Base-by-base conservation (phyloP, 768 basidiomycete genomes). In the Psilocybe tampanensis region DNA sequence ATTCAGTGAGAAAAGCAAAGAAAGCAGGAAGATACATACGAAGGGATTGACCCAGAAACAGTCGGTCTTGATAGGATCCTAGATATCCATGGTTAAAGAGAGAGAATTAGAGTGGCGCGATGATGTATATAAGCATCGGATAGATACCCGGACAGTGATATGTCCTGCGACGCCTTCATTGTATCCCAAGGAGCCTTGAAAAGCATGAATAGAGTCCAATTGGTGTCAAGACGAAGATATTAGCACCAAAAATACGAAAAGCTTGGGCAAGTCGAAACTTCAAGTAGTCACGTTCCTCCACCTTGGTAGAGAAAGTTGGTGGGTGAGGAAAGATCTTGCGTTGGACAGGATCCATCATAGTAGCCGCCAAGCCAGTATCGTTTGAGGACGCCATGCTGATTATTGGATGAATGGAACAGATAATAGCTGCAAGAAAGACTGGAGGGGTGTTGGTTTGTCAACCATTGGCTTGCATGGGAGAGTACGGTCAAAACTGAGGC, bases 31-130 rank as follows among this genome's bases (percentile, higher is more conserved):
- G 50, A 43, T 7, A 32, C 67, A 56, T 56, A 75, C 79, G 58
- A 77, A 77, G 1, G 79, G 79, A 57, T 81, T 80, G 44, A 80
- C 77, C 80, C 78, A 81, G 70, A 79, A 80, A 54, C 74, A 75
- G 59, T 76, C 71, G 18, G 72, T 60, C 39, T 66, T 68, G 53
- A 79, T 69, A 18, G 73, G 72, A 58, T 80, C 77, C 76, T 74
- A 53, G 42, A 54, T 29, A 36, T 33, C n/a, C 23, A 44, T 5
- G 36, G 4, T 39, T 13, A 13, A 39, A n/a, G 36, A 3, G 36
- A 13, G 12, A 39, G n/a, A 44, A 29, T 44, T n/a, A 44, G 52
- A 42, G 41, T 24, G 18, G 36, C 39, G 12, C 44, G 34, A 19
- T 44, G 11, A 36, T 24, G 21, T 17, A 21, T 47, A 43, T 9